Base-by-base conservation (phyloP, 352 stramenopile species). In the Globisporangium radiosum region DNA sequence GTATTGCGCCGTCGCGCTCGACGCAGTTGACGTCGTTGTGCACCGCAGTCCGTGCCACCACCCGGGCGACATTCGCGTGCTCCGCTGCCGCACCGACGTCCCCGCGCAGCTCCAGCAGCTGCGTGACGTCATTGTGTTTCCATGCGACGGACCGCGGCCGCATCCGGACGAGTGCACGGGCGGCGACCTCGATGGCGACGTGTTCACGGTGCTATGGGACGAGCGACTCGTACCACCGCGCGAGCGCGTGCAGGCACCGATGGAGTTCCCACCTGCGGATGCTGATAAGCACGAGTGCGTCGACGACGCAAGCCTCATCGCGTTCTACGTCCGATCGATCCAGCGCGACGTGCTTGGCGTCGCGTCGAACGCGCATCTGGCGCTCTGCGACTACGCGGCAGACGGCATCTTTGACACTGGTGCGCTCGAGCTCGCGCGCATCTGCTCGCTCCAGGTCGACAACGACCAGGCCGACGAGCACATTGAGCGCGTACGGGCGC, bases 181-280 rank as follows among this genome's bases (percentile, higher is more conserved):
- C 11, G 83, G 85, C 9, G 85, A 94, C 59, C 72, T 94, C 38
- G 83, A 94, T 40, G 85, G 85, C 6, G 85, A 94, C 19, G 68
- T 87, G 36, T 94, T 89, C 59, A 78, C 84, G 5, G 78, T 90
- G 7, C 90, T 94, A 63, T 94, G 85, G 85, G 85, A 94, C 54
- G 52, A 87, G 33, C 69, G 73, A 0, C 70, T 94, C 14, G 76
- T 94, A 53, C 85, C 83, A 13, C 56, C 50, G 10, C 69, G 60
- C 51, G 49, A 72, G 13, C 61, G 82, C 54, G 62, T 83, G 6
- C 54, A 76, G 4, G 63, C 70, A 43, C 70, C 81, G 13, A 90
- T 89, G 80, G 40, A 47, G 5, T 82, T 81, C 54, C 57, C 71
- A 8, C 50, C 25, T 43, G 14, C 51, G 37, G 56, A 37, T 40